A percentile compares a stretch with the other conserved stretches of the same genome.
Evolutionary conservation across 257 asterid species (phyloP).

Genomic region (Ophiorrhiza pumila): DNA sequence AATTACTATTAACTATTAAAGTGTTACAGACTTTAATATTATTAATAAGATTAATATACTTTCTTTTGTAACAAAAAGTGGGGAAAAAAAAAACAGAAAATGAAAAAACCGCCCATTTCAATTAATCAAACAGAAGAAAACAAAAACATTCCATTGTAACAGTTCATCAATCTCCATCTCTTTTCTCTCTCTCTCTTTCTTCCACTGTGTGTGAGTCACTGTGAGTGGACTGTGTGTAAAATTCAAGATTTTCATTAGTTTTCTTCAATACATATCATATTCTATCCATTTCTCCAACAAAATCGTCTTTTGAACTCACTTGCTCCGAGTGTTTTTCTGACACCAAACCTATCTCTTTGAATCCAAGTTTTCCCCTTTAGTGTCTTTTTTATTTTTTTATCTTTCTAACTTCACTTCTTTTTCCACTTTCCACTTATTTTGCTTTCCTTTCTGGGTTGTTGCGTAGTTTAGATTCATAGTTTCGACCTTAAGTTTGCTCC

Average conservation of each 20-base stretch:
- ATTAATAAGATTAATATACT: no score
- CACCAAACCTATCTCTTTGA: conserved; percentile 49
- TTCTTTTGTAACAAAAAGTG: background rate
- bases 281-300: conserved; percentile 7
- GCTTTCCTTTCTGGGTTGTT: conserved; percentile 46
- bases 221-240: background rate
- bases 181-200: background rate
- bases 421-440: conserved; percentile 18
- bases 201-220: background rate
- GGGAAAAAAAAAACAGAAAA: background rate
- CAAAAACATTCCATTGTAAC: background rate
- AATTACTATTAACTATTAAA: no score
- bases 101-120: conserved; percentile 8
- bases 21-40: no score
- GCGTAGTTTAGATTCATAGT: conserved; percentile 44
- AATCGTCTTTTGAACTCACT: conserved; percentile 11
- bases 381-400: background rate
- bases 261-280: conserved; percentile 1
- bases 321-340: conserved; percentile 23
- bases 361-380: conserved; percentile 45
- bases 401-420: conserved; percentile 26
- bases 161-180: background rate
- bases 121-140: conserved; percentile 10
- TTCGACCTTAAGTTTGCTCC: conserved; percentile 40
- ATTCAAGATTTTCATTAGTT: conserved; percentile 2